Conservation (phyloP, 2,329 filamentous ascomycete genomes). For the Aspergillus fumigatiaffinis region DNA sequence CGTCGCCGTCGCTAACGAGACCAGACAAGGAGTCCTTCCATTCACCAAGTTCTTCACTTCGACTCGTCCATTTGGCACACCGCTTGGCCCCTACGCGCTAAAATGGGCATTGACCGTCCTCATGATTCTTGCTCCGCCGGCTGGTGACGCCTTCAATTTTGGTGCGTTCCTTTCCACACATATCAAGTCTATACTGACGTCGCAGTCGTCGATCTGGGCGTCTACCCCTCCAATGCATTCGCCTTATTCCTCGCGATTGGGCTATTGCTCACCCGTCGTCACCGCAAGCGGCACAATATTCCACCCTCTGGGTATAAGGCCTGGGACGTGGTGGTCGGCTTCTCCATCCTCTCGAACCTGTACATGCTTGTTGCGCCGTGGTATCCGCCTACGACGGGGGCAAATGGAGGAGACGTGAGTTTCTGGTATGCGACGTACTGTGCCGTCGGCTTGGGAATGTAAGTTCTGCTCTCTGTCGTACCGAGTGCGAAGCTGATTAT, state of each 20-base stretch:
- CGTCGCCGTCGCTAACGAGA: background rate
- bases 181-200: background rate
- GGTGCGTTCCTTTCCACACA: conserved; percentile 28
- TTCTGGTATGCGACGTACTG: conserved; percentile 73
- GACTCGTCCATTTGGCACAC: conserved; percentile 61
- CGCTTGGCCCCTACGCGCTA: conserved; percentile 55
- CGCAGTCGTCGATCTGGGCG: conserved; percentile 56
- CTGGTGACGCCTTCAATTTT: conserved; percentile 63
- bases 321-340: conserved; percentile 56
- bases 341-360: conserved; percentile 57
- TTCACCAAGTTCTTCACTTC: conserved; percentile 61
- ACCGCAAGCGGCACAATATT: conserved; percentile 50
- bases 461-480: conserved; percentile 31
- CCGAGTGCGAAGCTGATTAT: background rate
- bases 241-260: conserved; percentile 54
- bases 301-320: conserved; percentile 52
- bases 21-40: conserved; percentile 58
- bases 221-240: conserved; percentile 59
- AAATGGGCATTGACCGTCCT: conserved; percentile 57
- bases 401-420: conserved; percentile 60
- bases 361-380: conserved; percentile 68
- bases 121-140: conserved; percentile 59
- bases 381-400: conserved; percentile 62
- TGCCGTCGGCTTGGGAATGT: conserved; percentile 62
- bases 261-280: conserved; percentile 54